phyloP scores from a whole-genome alignment of 768 basidiomycete species.

The Rhodotorula taiwanensis region DNA sequence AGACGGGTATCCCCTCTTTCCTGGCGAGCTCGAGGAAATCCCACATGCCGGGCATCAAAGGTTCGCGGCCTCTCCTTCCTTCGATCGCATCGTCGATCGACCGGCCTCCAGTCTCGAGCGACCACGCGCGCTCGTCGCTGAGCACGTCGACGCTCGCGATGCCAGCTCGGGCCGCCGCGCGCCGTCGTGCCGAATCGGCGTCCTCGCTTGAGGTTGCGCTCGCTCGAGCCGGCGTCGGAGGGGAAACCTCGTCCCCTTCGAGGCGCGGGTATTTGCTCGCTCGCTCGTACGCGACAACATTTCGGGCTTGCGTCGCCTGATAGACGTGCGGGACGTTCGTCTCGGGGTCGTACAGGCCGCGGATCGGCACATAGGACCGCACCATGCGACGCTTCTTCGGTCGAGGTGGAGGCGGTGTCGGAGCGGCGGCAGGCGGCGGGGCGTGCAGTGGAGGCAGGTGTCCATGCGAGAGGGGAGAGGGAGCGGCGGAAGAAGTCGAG shows the following conservation, averaged over 20 bases:
- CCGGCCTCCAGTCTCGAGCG: conserved; percentile 6
- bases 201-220: no score
- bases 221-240: no score
- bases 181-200: no score
- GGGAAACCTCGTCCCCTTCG: conserved; percentile 32
- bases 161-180: conserved; percentile 12
- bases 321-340: conserved; percentile 68
- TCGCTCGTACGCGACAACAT: conserved; percentile 56
- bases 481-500: background rate
- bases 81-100: background rate
- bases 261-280: conserved; percentile 48
- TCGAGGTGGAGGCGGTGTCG: background rate
- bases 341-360: conserved; percentile 78
- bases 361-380: conserved; percentile 46
- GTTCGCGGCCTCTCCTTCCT: conserved; percentile 1
- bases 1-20: background rate
- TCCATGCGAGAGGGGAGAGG: background rate
- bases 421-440: background rate
- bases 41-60: conserved; percentile 26
- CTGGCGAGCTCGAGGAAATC: conserved; percentile 17
- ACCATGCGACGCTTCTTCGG: conserved; percentile 31
- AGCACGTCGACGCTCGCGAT: conserved; percentile 23
- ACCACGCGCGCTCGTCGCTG: conserved; percentile 17
- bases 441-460: background rate
- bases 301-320: conserved; percentile 64